Conservation (phyloP, 1,139 yeast species). For the Taphrina deformans region DNA sequence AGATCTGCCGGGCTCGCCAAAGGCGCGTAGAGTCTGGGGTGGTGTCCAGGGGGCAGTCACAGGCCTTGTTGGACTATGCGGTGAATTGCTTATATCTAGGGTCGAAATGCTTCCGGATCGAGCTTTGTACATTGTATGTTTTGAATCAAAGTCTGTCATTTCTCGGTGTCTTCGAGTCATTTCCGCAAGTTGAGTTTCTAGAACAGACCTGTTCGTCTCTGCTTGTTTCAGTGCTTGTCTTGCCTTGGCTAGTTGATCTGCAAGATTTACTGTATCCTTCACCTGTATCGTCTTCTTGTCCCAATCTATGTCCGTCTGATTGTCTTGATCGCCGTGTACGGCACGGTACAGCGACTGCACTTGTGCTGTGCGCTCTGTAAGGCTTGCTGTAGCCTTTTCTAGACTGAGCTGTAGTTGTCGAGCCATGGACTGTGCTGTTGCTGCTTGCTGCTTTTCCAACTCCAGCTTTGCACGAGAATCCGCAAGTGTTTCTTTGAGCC, state of each 20-base stretch:
- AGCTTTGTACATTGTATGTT: neutral
- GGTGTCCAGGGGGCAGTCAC: constrained; percentile 30
- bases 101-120: constrained; percentile 11
- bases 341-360: constrained; percentile 17
- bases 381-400: constrained; percentile 1
- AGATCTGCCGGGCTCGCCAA: constrained; percentile 4
- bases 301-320: neutral
- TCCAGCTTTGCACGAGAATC: constrained; percentile 20
- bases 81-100: constrained; percentile 9
- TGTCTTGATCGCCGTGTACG: neutral
- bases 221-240: constrained; percentile 1
- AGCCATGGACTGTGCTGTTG: constrained; percentile 7
- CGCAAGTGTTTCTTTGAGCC: constrained; percentile 2
- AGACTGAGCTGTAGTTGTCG: constrained; percentile 12
- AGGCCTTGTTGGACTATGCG: constrained; percentile 11
- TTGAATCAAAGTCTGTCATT: neutral
- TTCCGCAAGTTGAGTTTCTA: constrained; percentile 19
- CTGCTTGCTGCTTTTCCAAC: constrained; percentile 19
- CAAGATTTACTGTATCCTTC: constrained; percentile 1
- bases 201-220: constrained; percentile 3
- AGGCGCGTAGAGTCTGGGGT: neutral
- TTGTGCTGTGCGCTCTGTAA: constrained; percentile 20
- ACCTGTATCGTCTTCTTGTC: neutral
- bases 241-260: constrained; percentile 5
- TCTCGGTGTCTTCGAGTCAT: constrained; percentile 5